Conservation (phyloP, 2,329 filamentous ascomycete species). For the Colletotrichum liaoningense region DNA sequence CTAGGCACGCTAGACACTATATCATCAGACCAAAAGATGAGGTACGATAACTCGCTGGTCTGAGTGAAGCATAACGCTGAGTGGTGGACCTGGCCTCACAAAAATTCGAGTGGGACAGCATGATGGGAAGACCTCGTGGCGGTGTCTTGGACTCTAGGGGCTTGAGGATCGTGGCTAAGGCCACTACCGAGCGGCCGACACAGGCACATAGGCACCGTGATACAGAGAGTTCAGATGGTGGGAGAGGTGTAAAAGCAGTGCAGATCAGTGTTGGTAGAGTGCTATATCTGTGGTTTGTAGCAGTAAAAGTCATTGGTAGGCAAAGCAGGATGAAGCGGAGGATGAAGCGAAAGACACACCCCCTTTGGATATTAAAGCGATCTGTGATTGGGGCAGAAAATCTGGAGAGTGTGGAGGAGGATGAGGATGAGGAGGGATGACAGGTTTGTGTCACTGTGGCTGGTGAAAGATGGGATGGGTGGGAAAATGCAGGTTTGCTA, state of each 20-base stretch:
- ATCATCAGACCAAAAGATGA: not conserved
- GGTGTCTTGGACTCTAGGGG: not conserved
- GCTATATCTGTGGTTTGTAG: too few species aligned
- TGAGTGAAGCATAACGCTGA: not conserved
- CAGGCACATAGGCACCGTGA: slow-evolving; percentile 2
- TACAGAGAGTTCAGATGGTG: not conserved
- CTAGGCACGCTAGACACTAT: not conserved
- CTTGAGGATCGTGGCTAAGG: not conserved
- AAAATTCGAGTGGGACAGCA: not conserved
- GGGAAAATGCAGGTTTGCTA: not conserved
- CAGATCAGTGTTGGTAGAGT: not conserved
- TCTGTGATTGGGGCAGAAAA: slow-evolving; percentile 21
- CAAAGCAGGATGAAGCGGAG: not conserved
- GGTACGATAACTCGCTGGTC: not conserved
- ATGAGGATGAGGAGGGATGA: not conserved
- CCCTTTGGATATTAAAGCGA: not conserved
- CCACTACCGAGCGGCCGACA: not conserved
- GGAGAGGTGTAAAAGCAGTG: not conserved
- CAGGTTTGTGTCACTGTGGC: not conserved
- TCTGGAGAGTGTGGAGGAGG: slow-evolving; percentile 17
- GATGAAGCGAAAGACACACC: not conserved
- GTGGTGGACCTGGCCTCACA: not conserved
- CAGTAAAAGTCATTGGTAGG: not conserved
- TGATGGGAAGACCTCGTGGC: not conserved
- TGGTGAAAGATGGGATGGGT: slow-evolving; percentile 4